phyloP scores from a whole-genome alignment of 2,329 filamentous ascomycete species.

The Sporothrix brunneoviolacea region DNA sequence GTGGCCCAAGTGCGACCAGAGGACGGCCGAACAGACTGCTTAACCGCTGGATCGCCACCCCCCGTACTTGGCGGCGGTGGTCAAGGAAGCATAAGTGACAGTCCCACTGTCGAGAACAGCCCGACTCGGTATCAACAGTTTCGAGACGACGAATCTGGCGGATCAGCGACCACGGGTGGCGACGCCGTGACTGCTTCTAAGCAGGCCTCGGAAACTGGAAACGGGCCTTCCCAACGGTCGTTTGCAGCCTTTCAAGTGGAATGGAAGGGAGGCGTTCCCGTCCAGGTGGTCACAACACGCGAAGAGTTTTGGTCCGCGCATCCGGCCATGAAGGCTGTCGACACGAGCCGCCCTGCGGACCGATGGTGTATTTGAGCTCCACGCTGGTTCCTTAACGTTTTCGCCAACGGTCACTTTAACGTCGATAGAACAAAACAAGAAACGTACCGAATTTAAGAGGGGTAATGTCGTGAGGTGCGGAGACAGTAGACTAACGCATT shows the following conservation, averaged over 20 bases:
- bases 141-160: background rate
- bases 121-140: background rate
- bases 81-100: background rate
- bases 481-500: no score
- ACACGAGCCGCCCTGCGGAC: background rate
- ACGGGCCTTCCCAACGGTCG: background rate
- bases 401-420: no score
- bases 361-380: no score
- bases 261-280: background rate
- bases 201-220: background rate
- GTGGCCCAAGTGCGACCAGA: background rate
- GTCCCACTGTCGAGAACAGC: background rate
- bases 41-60: background rate
- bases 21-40: background rate
- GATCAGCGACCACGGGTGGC: background rate
- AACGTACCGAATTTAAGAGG: no score
- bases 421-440: no score
- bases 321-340: background rate
- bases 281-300: background rate
- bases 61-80: background rate
- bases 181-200: background rate
- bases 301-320: background rate
- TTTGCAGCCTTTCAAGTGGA: background rate
- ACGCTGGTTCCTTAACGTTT: no score
- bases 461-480: no score